Evolutionary conservation across 768 basidiomycete genomes (phyloP), one percentile per base, ranked within the genome.

Genomic region (Tulasnella sp.): DNA sequence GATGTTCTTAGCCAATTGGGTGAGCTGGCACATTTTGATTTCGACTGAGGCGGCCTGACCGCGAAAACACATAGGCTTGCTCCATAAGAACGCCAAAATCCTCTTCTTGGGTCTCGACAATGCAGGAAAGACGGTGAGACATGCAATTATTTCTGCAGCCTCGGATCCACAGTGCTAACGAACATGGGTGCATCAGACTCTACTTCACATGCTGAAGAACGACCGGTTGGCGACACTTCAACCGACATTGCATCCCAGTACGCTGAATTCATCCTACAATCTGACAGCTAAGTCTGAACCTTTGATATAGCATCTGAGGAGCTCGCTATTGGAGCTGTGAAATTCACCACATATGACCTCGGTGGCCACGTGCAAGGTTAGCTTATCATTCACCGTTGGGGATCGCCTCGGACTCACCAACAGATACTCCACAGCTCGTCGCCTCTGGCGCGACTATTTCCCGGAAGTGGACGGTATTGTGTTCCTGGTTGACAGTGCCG

Each of bases 391-490:
- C 24, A 1, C 29, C 8, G 11, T 11, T 29, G 34, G 5, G 5
- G 15, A n/a, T 29, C 46, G 7, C 5, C 34, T 38, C 34, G 7
- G 15, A 7, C 34, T 38, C 34, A 38, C 34, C 7, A 15, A 38
- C 7, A 38, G 15, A 38, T 38, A 5, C 34, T 38, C 15, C 51
- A 38, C 51, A 21, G 96, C 96, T 55, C 93, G 96, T 65, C 90
- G 96, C 65, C 85, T 98, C 70, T 99, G 96, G 96, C 84, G 92
- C 60, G 93, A 99, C 73, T 99, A 98, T 76, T 98, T 99, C 84
- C 96, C 96, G 51, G 96, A 98, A 72, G 96, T 98, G 44, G 92
- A 99, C 67, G 94, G 92, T 17, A 97, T 99, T 67, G 84, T 98
- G 68, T 99, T 98, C 82, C 78, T 99, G 60, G 93, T 99, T 61